A percentile compares a stretch with the other conserved stretches of the same genome.
Conservation (phyloP, 73 alveolate species). For the Paramecium pentaurelia region DNA sequence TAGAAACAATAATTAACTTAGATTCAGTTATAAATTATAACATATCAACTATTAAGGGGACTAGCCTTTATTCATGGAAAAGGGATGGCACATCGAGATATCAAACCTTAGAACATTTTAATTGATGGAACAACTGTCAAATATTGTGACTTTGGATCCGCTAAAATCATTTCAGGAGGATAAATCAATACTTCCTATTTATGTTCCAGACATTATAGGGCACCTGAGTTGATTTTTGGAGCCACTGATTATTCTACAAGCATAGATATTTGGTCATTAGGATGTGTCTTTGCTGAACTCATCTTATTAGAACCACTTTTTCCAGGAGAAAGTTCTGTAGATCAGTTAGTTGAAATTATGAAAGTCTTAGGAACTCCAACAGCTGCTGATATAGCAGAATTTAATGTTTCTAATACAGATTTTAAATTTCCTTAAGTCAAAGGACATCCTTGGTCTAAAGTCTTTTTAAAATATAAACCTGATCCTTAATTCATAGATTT, state of each 20-base stretch:
- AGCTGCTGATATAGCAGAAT: conserved; percentile 71
- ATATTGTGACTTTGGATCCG: conserved; percentile 90
- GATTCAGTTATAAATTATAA: conserved; percentile 77
- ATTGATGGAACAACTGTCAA: conserved; percentile 77
- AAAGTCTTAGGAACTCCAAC: conserved; percentile 89
- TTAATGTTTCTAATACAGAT: conserved; percentile 85
- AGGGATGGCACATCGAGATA: conserved; percentile 85
- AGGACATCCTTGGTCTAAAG: conserved; percentile 43
- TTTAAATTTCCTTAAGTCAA: conserved; percentile 69
- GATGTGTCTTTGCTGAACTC: conserved; percentile 93
- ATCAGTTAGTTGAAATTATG: conserved; percentile 78
- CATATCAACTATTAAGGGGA: conserved; percentile 85
- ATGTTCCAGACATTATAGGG: conserved; percentile 82
- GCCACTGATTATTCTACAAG: conserved; percentile 58
- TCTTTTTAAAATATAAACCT: conserved; percentile 30
- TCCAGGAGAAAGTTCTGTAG: conserved; percentile 81
- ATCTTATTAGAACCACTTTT: conserved; percentile 77
- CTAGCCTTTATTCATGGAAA: conserved; percentile 82
- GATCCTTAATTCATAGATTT: conserved; percentile 24
- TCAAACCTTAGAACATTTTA: conserved; percentile 82
- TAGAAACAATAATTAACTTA: conserved; percentile 74
- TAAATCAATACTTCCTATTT: conserved; percentile 82
- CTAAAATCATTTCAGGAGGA: conserved; percentile 78
- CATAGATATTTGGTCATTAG: conserved; percentile 82
- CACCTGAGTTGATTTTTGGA: conserved; percentile 88